Base-by-base conservation (phyloP, 1,284 basidiomycete species). In the Wolfiporia cocos region DNA sequence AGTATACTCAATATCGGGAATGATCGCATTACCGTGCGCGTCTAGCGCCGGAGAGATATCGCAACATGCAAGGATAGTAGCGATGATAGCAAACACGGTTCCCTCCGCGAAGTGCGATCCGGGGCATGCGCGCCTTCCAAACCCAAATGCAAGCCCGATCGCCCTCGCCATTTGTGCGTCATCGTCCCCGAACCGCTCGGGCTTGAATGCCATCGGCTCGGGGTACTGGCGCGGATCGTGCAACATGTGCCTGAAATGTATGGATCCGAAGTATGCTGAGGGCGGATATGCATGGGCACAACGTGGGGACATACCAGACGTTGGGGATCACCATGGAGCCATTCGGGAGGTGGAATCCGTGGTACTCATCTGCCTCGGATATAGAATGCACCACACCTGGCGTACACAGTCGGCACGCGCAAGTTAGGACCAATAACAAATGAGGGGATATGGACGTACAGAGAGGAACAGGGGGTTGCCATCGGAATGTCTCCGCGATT, bases 141-240 rank as follows among this genome's bases (percentile, higher is more conserved):
- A 50, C 2, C 49, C 49, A 36, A 68, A 50, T 9, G 45, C 39
- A n/a, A 20, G 23, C 11, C 41, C 39, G 7, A 23, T 26, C 11
- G 41, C 37, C 4, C 24, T 24, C 12, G 15, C 34, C 6, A 35
- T 37, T 11, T 23, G 21, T 12, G 41, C 26, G 11, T 31, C 42
- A 26, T 44, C 30, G 14, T 32, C 20, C 6, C 42, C 3, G 19
- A 40, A 46, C 24, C 48, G 44, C 24, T 47, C 48, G 3, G 50
- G 50, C 3, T 11, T 22, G 37, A 51, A 49, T 9, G 14, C 12
- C 14, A 17, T 21, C 17, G 48, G 50, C 5, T 51, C 39, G 9
- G 48, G 37, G 31, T 35, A 49, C 12, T 17, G 31, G 22, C 10
- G 32, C 5, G 28, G 29, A 29, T 41, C 24, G 21, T 34, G 42